These are phyloP conservation scores for Talaromyces marneffei DNA, from an alignment of 2,329 filamentous ascomycete species.

Conservation along the genomic window DNA sequence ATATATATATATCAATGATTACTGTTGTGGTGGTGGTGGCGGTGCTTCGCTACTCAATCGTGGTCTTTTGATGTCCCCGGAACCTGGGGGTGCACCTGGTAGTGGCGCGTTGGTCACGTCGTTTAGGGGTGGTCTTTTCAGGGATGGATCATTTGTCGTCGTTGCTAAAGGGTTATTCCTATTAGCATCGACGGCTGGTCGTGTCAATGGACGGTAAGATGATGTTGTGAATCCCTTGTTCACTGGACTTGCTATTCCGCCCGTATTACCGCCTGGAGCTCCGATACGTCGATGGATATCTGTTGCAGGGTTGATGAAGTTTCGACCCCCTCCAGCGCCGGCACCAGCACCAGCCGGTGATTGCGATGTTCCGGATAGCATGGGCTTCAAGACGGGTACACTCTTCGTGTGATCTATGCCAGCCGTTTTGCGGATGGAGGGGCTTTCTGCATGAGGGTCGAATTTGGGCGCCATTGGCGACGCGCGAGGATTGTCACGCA, in stretches of 20 bases:
- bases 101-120: constrained; percentile 40
- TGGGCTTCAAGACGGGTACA: constrained; percentile 59
- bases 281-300: constrained; percentile 34
- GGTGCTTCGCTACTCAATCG: constrained; percentile 18
- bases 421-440: constrained; percentile 81
- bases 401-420: constrained; percentile 78
- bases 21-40: constrained; percentile 17
- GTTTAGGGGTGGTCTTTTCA: constrained; percentile 40
- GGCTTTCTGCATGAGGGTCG: constrained; percentile 69
- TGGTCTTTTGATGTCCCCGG: constrained; percentile 30
- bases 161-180: constrained; percentile 19
- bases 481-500: constrained; percentile 48
- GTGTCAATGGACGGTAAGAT: constrained; percentile 42
- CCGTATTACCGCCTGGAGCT: constrained; percentile 22
- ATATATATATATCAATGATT: background rate
- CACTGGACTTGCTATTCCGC: constrained; percentile 27
- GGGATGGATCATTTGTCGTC: constrained; percentile 21
- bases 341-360: background rate
- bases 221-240: constrained; percentile 32
- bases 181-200: constrained; percentile 33
- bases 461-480: constrained; percentile 52
- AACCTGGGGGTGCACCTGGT: constrained; percentile 19
- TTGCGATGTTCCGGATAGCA: constrained; percentile 27
- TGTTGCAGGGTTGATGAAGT: constrained; percentile 32
- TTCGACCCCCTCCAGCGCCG: constrained; percentile 20